Evolutionary conservation across 2,329 filamentous ascomycete genomes (phyloP).

Genomic region (Colletotrichum aenigma): DNA sequence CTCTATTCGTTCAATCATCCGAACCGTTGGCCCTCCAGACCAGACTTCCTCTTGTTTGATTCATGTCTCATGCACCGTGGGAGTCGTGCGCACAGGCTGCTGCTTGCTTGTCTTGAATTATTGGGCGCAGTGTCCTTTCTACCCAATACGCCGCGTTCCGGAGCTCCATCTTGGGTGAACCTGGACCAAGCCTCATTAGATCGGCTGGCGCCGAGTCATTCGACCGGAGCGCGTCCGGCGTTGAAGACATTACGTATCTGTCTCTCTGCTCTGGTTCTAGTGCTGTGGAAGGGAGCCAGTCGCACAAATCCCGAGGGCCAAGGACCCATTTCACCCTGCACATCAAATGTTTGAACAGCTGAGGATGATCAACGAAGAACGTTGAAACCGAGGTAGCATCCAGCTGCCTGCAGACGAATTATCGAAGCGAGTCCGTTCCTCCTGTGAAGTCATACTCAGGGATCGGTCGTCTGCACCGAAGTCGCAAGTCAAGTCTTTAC

Average conservation of each 20-base stretch:
- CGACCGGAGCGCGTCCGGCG: not conserved
- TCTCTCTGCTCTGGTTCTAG: not conserved
- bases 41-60: not conserved
- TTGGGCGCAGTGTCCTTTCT: not conserved
- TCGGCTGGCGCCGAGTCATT: slow-evolving; percentile 18
- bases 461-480: not conserved
- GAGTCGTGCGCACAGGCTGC: not conserved
- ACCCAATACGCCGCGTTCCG: not conserved
- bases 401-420: not conserved
- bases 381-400: not conserved
- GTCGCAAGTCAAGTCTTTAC: not conserved
- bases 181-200: not conserved
- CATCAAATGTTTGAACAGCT: not conserved
- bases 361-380: not conserved
- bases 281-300: not conserved
- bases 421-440: not conserved
- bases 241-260: slow-evolving; percentile 4
- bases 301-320: not conserved
- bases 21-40: slow-evolving; percentile 8
- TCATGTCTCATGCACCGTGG: slow-evolving; percentile 12
- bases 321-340: not conserved
- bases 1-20: slow-evolving; percentile 3
- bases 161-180: slow-evolving; percentile 9
- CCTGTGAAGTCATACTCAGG: not conserved
- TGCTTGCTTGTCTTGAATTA: not conserved